Conservation (phyloP, 1,284 basidiomycete species). For the Wallemia mellicola region DNA sequence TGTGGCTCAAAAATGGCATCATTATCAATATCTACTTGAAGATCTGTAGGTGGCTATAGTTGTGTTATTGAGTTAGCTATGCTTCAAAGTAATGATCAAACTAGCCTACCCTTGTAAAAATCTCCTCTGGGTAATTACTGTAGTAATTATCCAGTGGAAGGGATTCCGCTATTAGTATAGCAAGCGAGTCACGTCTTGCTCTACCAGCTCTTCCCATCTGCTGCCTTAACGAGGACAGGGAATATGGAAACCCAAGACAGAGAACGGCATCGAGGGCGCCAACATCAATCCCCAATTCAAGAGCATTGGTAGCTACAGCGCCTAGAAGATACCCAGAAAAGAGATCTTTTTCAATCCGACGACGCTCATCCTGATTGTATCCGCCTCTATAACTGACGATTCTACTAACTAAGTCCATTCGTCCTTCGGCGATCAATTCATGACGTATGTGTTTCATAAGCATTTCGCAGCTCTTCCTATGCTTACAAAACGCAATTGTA, state of each 20-base stretch:
- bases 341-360: slow-evolving; percentile 55
- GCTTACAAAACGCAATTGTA: slow-evolving; percentile 64
- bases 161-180: slow-evolving; percentile 39
- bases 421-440: slow-evolving; percentile 41
- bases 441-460: slow-evolving; percentile 49
- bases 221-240: slow-evolving; percentile 46
- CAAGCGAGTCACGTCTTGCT: slow-evolving; percentile 48
- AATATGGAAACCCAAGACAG: slow-evolving; percentile 59
- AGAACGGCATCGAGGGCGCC: slow-evolving; percentile 63
- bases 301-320: slow-evolving; percentile 66
- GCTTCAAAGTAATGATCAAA: no score
- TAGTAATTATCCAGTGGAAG: slow-evolving; percentile 52
- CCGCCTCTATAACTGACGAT: slow-evolving; percentile 66
- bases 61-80: no score
- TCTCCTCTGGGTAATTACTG: slow-evolving; percentile 33
- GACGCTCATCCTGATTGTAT: slow-evolving; percentile 34
- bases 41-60: slow-evolving; percentile 28
- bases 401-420: slow-evolving; percentile 39
- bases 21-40: slow-evolving; percentile 42
- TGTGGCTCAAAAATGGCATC: slow-evolving; percentile 51
- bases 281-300: slow-evolving; percentile 75
- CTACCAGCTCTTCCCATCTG: slow-evolving; percentile 70
- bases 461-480: slow-evolving; percentile 48
- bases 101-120: slow-evolving; percentile 39
- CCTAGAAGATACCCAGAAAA: slow-evolving; percentile 50